A percentile compares a stretch with the other conserved stretches of the same genome.
Evolutionary conservation across 768 basidiomycete species (phyloP).

Genomic region (Auriculariales sp.): DNA sequence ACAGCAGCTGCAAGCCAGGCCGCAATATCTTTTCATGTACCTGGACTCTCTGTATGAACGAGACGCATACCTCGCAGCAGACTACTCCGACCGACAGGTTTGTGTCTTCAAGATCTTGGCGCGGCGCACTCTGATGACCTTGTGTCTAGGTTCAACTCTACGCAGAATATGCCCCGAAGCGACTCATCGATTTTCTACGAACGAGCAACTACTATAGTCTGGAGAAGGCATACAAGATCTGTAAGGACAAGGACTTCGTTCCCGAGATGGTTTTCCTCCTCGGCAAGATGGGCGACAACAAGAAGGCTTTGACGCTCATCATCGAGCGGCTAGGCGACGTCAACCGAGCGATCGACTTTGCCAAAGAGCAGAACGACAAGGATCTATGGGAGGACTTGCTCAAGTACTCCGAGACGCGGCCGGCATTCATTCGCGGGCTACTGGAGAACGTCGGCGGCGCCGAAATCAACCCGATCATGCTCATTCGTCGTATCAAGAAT

Average conservation of each 20-base stretch:
- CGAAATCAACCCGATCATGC: slow-evolving; percentile 86
- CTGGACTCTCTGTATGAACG: slow-evolving; percentile 80
- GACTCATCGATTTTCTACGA: slow-evolving; percentile 81
- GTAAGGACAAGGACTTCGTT: slow-evolving; percentile 73
- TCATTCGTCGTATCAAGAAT: slow-evolving; percentile 90
- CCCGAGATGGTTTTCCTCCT: slow-evolving; percentile 96
- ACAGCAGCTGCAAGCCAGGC: slow-evolving; percentile 60
- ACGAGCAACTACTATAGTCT: slow-evolving; percentile 85
- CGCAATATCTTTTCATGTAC: slow-evolving; percentile 82
- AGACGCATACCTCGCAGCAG: slow-evolving; percentile 65
- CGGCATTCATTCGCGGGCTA: slow-evolving; percentile 88
- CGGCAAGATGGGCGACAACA: slow-evolving; percentile 96
- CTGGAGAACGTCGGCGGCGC: slow-evolving; percentile 84
- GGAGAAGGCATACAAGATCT: slow-evolving; percentile 76
- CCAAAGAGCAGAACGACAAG: slow-evolving; percentile 90
- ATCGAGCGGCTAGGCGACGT: slow-evolving; percentile 93
- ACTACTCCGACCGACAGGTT: slow-evolving; percentile 78
- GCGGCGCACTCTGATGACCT: neutral
- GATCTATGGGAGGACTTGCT: slow-evolving; percentile 97
- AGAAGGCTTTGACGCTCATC: slow-evolving; percentile 83
- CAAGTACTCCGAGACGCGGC: slow-evolving; percentile 85
- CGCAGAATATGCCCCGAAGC: slow-evolving; percentile 67
- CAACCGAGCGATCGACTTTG: slow-evolving; percentile 89
- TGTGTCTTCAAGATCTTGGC: slow-evolving; percentile 4
- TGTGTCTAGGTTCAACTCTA: slow-evolving; percentile 66